Base-by-base conservation (phyloP, 768 basidiomycete genomes). In the Termitomyces bulborhizus region DNA sequence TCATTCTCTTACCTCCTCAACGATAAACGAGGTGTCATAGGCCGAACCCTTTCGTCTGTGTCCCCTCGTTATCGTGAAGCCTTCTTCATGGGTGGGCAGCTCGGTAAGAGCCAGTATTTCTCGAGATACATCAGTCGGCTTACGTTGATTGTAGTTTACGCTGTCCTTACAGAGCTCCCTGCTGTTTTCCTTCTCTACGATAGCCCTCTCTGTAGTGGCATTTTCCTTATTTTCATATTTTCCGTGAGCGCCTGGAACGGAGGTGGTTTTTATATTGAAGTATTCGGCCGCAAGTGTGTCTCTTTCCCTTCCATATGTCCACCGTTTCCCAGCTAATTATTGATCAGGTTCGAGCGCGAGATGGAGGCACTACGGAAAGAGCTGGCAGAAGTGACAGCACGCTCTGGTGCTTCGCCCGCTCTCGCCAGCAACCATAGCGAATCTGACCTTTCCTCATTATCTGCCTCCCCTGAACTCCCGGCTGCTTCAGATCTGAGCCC, bases 171-270 rank as follows among this genome's bases (percentile, higher is more conserved):
- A 2, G 92, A 93, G 71, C 69, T 94, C 6, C 91, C 93, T 0
- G 88, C 92, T 11, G 82, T 95, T 4, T 90, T 85, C 63, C 51
- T 95, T 29, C 76, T 97, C 42, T 96, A 96, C 64, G 80, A 90
- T 63, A 90, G 85, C 62, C 72, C 88, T 3, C 73, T 79, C 54
- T 90, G 87, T 82, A 93, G 90, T 61, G 83, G 80, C 16, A 68
- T 78, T 2, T 97, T 93, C 73, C 71, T 98, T 24, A 71, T 95
- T 39, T 60, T 81, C 60, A 88, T 98, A 43, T 91, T 98, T 64
- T 75, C 81, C 15, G 90, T 93, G 44, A 89, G 89, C 56, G 93
- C 89, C 0, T 98, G 94, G 94, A 98, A 98, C 66, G 95, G 95
- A 9, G 93, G 90, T 24, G 91, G 90, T 1, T 97, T 86, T 76